Evolutionary conservation across 495 filamentous ascomycete species (phyloP), one percentile per base, ranked within the genome.

Genomic region (Rhypophila decipiens): DNA sequence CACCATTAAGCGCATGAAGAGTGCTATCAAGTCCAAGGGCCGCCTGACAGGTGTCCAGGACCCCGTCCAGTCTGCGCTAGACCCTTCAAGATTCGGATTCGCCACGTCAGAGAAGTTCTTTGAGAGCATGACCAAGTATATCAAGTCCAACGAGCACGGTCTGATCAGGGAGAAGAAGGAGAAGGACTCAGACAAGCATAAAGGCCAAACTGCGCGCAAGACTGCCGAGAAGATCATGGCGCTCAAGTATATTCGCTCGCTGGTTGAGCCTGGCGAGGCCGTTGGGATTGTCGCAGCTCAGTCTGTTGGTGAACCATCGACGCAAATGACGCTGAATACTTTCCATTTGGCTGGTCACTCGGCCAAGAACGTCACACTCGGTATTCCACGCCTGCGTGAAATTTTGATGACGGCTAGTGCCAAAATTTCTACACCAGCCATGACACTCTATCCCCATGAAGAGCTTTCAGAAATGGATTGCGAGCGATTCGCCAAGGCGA

Each of bases 281-380:
- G 90, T 99, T 19, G 93, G 93, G 43, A 90, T 99, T 53, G 87
- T 97, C 34, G 93, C 93, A 39, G 90, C 90, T 34, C 93, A 99
- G 70, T 96, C 90, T 29, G 82, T 99, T 40, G 93, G 93, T 57
- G 94, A 97, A 64, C 93, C 94, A 8, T 95, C 89, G 13, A 99
- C 93, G 11, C 93, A 99, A 66, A 97, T 99, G 94, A 99, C 93
- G n/a, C 70, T 98, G 42, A 98, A 98, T 63, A 98, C 93, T 21
- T 98, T 98, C 82, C 93, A 99, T 78, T 88, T 99, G 77, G 93
- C 93, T 59, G 93, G 93, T 63, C 94, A 97, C 75, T 86, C 90
- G 19, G 84, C 94, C 17, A 96, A 95, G 78, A 99, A 99, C 76
- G 93, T 99, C 58, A 99, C 93, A 3, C 78, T 97, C 19, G 93